phyloP scores from a whole-genome alignment of 306 rosid species.

The Dalbergia cultrata region DNA sequence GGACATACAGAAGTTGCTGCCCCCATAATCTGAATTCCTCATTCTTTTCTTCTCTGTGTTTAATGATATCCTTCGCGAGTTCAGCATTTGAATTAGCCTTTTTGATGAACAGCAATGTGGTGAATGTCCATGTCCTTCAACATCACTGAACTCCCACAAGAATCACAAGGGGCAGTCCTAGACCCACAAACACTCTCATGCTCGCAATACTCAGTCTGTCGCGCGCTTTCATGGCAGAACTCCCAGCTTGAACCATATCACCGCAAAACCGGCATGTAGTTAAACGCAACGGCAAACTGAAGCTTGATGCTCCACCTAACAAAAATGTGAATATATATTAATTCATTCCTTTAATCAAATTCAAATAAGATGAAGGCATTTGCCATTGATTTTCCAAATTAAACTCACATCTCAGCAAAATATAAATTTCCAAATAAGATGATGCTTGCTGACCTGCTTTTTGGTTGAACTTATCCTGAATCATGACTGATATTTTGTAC shows the following conservation, averaged over 20 bases:
- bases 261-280: constrained; percentile 93
- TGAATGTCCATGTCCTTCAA: constrained; percentile 98
- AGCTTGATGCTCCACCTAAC: constrained; percentile 87
- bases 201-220: constrained; percentile 79
- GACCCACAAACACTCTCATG: constrained; percentile 98
- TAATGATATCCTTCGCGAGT: neutral
- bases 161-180: constrained; percentile 92
- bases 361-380: constrained; percentile 16
- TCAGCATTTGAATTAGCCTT: constrained; percentile 56
- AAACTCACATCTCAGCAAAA: neutral
- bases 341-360: constrained; percentile 10
- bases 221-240: constrained; percentile 22
- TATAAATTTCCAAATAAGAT: constrained; percentile 41
- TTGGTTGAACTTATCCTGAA: constrained; percentile 62
- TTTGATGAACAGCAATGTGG: constrained; percentile 92
- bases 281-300: constrained; percentile 77
- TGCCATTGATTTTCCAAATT: neutral
- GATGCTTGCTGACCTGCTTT: constrained; percentile 73
- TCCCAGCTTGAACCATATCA: constrained; percentile 71
- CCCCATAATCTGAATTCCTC: constrained; percentile 16
- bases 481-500: constrained; percentile 59
- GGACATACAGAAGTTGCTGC: constrained; percentile 34
- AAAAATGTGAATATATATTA: neutral
- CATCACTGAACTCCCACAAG: constrained; percentile 98
- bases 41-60: neutral